Base-by-base conservation (phyloP, 345 rosid genomes). In the Erucastrum elatum region DNA sequence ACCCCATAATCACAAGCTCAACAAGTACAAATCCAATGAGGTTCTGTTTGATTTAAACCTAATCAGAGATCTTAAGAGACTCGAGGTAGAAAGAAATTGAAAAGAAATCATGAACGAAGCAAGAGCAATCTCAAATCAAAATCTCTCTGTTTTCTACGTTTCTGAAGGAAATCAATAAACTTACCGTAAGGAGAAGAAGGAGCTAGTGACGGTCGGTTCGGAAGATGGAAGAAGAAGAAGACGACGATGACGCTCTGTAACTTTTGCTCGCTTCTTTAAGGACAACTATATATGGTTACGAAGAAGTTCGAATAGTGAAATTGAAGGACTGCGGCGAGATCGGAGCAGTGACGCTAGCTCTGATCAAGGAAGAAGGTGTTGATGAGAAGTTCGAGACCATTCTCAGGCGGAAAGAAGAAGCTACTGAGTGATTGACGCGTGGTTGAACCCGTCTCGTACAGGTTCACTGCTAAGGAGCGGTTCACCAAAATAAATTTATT, bases 181-280 rank as follows among this genome's bases (percentile, higher is more conserved):
- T 34, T 34, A 70, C 70, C 75, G 41, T 21, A 49, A 65, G 55
- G 59, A 6, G 26, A 8, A 56, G 29, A 4, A 25, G 31, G 27
- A 46, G 74, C 30, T 61, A 60, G 75, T 34, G 29, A 51, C 31
- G 9, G 64, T 46, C 64, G 9, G 68, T 76, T 76, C 55, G 63
- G 63, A 75, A 6, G 73, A 58, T 5, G 63, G 27, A 16, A 16
- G 70, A 59, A 35, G 79, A 30, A 5, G 59, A 53, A 21, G 21
- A 21, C 21, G 21, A 21, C 6, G 74, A 76, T 0, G 71, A 76
- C 1, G 53, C 10, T 8, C 27, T 8, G 6, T 44, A 9, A 2
- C 64, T 59, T 21, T 59, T 13, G 66, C 60, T 66, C 66, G 41
- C 12, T 37, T 30, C 30, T 70, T 53, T 77, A 77, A 71, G 80